These are phyloP conservation scores for Podaxis rugospora DNA, from an alignment of 768 basidiomycete species.

Conservation along the genomic window DNA sequence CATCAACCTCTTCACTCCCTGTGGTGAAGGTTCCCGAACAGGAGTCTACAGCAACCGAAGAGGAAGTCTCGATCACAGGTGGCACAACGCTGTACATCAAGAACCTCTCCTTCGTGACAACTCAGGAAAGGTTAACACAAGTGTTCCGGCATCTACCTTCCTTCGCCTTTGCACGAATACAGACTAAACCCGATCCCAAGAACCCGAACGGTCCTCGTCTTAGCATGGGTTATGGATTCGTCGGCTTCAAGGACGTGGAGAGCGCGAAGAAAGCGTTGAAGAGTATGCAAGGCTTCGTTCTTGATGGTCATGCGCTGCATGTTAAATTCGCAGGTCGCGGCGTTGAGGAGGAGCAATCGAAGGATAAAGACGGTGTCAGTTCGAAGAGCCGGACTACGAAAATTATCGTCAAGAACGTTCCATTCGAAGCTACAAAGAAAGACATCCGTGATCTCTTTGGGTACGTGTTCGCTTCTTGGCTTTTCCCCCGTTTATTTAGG, in stretches of 20 bases:
- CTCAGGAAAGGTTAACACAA: constrained; percentile 62
- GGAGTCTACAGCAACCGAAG: constrained; percentile 28
- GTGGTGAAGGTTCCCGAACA: constrained; percentile 41
- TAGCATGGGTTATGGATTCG: constrained; percentile 96
- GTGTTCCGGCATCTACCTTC: constrained; percentile 73
- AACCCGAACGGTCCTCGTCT: constrained; percentile 52
- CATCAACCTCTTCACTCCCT: constrained; percentile 7
- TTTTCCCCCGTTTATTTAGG: not conserved
- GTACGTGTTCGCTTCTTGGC: constrained; percentile 39
- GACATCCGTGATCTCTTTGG: constrained; percentile 88
- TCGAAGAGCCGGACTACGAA: constrained; percentile 75
- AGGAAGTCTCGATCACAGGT: constrained; percentile 42
- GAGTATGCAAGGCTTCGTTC: constrained; percentile 73
- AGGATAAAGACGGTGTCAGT: constrained; percentile 30
- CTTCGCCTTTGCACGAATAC: constrained; percentile 84
- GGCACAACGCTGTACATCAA: constrained; percentile 92
- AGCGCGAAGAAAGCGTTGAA: constrained; percentile 71
- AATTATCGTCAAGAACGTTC: constrained; percentile 97
- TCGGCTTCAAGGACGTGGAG: constrained; percentile 79
- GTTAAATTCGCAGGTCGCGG: constrained; percentile 88
- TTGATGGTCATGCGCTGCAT: constrained; percentile 83
- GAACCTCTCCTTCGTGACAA: constrained; percentile 93
- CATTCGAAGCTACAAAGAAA: constrained; percentile 93
- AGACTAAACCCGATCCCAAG: constrained; percentile 88
- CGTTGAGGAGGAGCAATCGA: constrained; percentile 48